These are phyloP conservation scores for Erucastrum elatum DNA, from an alignment of 345 rosid species.

Conservation along the genomic window DNA sequence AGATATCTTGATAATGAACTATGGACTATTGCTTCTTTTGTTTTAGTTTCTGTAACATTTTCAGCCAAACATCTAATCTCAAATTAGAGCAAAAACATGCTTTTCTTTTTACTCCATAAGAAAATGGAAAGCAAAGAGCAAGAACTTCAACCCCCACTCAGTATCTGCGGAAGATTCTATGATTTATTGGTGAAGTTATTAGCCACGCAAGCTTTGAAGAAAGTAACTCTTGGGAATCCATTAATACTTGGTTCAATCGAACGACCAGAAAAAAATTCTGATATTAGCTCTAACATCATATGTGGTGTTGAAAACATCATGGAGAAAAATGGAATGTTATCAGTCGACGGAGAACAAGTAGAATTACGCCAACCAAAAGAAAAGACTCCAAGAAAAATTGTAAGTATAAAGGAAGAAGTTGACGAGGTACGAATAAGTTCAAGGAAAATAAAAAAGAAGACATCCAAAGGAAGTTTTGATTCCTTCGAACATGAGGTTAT, in stretches of 20 bases:
- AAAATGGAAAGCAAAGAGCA: background rate
- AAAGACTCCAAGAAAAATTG: constrained; percentile 32
- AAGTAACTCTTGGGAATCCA: constrained; percentile 13
- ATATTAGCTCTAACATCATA: constrained; percentile 12
- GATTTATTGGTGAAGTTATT: constrained; percentile 21
- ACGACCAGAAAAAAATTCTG: constrained; percentile 8
- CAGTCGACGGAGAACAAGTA: constrained; percentile 2
- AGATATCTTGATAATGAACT: background rate
- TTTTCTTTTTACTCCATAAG: constrained; percentile 9
- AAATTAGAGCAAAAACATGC: constrained; percentile 11
- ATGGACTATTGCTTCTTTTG: background rate
- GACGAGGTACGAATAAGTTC: constrained; percentile 37
- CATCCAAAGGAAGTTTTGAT: constrained; percentile 29
- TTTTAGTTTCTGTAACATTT: background rate
- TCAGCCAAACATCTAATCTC: background rate
- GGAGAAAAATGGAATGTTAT: background rate
- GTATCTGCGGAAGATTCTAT: constrained; percentile 18
- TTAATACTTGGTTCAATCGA: background rate
- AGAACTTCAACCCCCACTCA: background rate
- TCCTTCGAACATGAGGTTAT: constrained; percentile 16
- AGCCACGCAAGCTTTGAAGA: constrained; percentile 19
- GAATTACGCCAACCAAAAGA: constrained; percentile 10
- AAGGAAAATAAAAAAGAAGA: constrained; percentile 32
- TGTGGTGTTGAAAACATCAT: constrained; percentile 3
- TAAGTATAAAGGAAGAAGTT: constrained; percentile 34